Evolutionary conservation across 257 asterid genomes (phyloP), one percentile per base, ranked within the genome.

Genomic region (Osmanthus fragrans): DNA sequence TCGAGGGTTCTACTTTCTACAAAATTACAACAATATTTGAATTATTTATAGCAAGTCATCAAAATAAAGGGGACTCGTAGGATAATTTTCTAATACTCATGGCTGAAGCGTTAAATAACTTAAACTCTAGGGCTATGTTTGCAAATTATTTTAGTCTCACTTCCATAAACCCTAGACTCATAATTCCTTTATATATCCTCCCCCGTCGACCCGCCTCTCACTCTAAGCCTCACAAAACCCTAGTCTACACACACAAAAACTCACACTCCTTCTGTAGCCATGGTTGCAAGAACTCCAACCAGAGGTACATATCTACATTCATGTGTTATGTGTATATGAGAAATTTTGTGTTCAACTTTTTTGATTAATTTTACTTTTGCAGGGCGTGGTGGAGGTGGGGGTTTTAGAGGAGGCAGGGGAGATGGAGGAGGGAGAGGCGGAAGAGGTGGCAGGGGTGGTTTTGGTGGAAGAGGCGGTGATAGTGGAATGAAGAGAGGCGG

Each of bases 371-470:
- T 0, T n/a, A 58, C 25, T 30, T 16, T 66, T 64, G 73, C 86
- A 88, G 90, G 91, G 25, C 80, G 89, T 10, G 86, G 92, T 0
- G 89, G 84, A 12, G 83, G 94, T 8, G 90, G 94, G 39, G 94
- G 94, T 0, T 86, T 85, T 73, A 80, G 93, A 54, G 90, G 91
- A 2, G 90, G 92, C 3, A 82, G 90, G n/a, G 92, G 92, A 67
- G 90, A 79, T 60, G 90, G 83, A 8, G 88, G 88, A 10, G 85
- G 90, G 3, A 56, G 92, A 60, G 83, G 89, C 4, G 84, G 88
- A 15, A 68, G 84, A 7, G 75, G 86, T 10, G 79, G 82, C 3
- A 79, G 91, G 13, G 72, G 89, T 0, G 80, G 89, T 7, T 56
- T 83, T 12, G 84, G 87, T 3, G 92, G 90, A 1, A 73, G 92